These are phyloP conservation scores for Senna siamea DNA, from an alignment of 306 rosid genomes.

Conservation along the genomic window DNA sequence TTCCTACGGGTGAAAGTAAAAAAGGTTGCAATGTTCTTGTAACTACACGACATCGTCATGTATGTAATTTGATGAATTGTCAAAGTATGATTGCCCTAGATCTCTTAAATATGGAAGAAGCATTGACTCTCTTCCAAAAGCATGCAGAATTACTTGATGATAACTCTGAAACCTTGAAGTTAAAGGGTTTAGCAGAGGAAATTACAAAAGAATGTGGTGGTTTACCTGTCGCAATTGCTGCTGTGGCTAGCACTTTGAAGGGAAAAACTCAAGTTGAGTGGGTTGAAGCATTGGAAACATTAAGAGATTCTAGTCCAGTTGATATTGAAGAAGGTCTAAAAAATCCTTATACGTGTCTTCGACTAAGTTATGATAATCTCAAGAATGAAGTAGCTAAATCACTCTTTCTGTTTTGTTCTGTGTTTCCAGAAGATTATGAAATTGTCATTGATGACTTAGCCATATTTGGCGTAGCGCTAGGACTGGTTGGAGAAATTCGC, in stretches of 20 bases:
- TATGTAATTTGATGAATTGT: neutral
- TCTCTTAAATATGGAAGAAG: neutral
- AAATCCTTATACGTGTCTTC: neutral
- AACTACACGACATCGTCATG: neutral
- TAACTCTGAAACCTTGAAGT: neutral
- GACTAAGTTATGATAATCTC: neutral
- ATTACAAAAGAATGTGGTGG: neutral
- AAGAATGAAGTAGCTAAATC: neutral
- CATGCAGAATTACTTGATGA: neutral
- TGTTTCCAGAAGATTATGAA: slow-evolving; percentile 19
- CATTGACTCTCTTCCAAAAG: neutral
- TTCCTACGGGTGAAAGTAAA: neutral
- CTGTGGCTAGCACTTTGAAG: neutral
- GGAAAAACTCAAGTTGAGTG: neutral
- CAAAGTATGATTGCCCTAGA: neutral
- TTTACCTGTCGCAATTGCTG: neutral
- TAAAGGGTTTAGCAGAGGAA: neutral
- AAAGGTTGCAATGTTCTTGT: neutral
- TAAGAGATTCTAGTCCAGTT: neutral
- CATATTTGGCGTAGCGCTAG: neutral
- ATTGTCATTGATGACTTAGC: neutral
- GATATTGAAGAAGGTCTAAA: neutral
- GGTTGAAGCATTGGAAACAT: neutral
- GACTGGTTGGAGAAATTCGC: neutral
- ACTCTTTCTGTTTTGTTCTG: neutral